Conservation (phyloP, 2,329 filamentous ascomycete genomes). For the Thermothelomyces thermophilus region DNA sequence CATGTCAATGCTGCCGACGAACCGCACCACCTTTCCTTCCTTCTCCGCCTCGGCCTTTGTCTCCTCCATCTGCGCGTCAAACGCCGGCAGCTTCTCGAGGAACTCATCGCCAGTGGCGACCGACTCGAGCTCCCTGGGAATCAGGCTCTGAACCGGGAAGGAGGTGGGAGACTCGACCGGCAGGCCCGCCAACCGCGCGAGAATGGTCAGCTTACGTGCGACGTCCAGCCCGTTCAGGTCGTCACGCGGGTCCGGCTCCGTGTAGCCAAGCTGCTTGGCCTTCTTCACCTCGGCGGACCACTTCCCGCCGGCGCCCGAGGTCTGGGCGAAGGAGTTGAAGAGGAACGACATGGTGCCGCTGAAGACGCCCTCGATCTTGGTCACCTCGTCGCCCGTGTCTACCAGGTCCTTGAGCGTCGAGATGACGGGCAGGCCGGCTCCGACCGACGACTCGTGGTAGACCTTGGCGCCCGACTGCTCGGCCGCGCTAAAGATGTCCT, state of each 20-base stretch:
- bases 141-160: slow-evolving; percentile 91
- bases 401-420: slow-evolving; percentile 92
- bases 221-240: slow-evolving; percentile 85
- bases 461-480: slow-evolving; percentile 67
- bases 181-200: slow-evolving; percentile 79
- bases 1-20: slow-evolving; percentile 89
- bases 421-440: slow-evolving; percentile 87
- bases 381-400: slow-evolving; percentile 85
- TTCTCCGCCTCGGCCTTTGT: slow-evolving; percentile 78
- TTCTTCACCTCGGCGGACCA: slow-evolving; percentile 91
- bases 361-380: slow-evolving; percentile 93
- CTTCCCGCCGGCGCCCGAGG: slow-evolving; percentile 64
- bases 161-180: slow-evolving; percentile 74
- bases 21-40: slow-evolving; percentile 86
- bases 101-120: slow-evolving; percentile 78
- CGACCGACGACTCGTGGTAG: slow-evolving; percentile 93
- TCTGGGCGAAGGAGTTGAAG: slow-evolving; percentile 93
- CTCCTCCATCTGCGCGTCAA: slow-evolving; percentile 84
- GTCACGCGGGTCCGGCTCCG: slow-evolving; percentile 79
- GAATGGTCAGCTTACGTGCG: slow-evolving; percentile 91
- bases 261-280: slow-evolving; percentile 89
- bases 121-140: slow-evolving; percentile 77
- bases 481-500: slow-evolving; percentile 74
- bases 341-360: slow-evolving; percentile 97
- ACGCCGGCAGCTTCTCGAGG: slow-evolving; percentile 69